These are phyloP conservation scores for Yamadazyma kitorensis DNA, from an alignment of 805 yeast species.

Conservation along the genomic window DNA sequence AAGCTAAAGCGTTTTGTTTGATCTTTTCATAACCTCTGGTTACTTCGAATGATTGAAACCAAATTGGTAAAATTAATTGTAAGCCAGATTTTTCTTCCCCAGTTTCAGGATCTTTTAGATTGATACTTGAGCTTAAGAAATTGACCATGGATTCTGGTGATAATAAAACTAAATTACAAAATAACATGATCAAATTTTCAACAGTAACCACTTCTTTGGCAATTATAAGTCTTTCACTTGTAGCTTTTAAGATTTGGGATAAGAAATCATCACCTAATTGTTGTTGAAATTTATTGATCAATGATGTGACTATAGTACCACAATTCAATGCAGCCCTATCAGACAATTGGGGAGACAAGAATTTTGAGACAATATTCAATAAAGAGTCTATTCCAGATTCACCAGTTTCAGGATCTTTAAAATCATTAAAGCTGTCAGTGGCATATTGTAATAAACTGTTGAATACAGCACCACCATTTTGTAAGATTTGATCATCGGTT, in stretches of 20 bases:
- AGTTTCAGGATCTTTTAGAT: conserved; percentile 25
- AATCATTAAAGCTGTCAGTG: conserved; percentile 29
- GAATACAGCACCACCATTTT: conserved; percentile 72
- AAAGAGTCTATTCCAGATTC: conserved; percentile 53
- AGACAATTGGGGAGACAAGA: conserved; percentile 66
- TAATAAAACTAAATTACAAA: conserved; percentile 64
- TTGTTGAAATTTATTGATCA: conserved; percentile 50
- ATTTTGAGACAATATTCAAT: conserved; percentile 63
- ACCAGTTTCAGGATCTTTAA: conserved; percentile 27
- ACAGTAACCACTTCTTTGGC: conserved; percentile 72
- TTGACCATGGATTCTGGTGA: conserved; percentile 64
- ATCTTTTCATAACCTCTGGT: conserved; percentile 77
- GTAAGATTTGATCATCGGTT: conserved; percentile 74
- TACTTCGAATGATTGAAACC: conserved; percentile 81
- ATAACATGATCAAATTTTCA: conserved; percentile 73
- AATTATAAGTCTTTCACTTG: conserved; percentile 59
- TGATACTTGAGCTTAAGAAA: conserved; percentile 44
- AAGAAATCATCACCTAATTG: conserved; percentile 39
- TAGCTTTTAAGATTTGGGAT: conserved; percentile 66
- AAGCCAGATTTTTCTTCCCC: conserved; percentile 41
- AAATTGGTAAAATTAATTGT: conserved; percentile 61
- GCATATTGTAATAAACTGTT: conserved; percentile 53
- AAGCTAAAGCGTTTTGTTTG: conserved; percentile 62
- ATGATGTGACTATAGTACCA: conserved; percentile 61
- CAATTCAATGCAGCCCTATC: conserved; percentile 82